Percentiles rank a stretch among this genome's conserved stretches.
phyloP scores from a whole-genome alignment of 2,329 filamentous ascomycete species.

The Neonectria sp. region DNA sequence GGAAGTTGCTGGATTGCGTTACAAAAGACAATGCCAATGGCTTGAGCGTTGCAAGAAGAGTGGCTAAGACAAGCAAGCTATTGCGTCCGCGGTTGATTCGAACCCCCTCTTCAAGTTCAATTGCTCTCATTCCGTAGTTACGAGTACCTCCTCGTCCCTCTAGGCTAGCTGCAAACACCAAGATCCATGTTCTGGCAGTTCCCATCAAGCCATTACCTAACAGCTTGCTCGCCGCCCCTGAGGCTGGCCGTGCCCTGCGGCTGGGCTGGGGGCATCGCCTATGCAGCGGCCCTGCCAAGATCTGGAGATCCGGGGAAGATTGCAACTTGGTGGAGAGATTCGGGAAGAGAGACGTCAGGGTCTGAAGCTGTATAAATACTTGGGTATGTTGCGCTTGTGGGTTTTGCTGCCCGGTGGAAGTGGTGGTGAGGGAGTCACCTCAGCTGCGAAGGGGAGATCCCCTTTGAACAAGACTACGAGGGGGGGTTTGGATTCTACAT shows the following conservation, averaged over 20 bases:
- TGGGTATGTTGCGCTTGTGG: not conserved
- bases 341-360: not conserved
- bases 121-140: not conserved
- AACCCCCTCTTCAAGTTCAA: not conserved
- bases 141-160: not conserved
- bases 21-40: not conserved
- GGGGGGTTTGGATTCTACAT: not conserved
- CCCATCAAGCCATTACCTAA: conserved; percentile 35
- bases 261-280: conserved; percentile 8
- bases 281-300: conserved; percentile 25
- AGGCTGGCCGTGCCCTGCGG: conserved; percentile 12
- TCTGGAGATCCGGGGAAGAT: conserved; percentile 28
- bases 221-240: conserved; percentile 26
- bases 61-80: no score
- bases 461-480: not conserved
- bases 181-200: not conserved
- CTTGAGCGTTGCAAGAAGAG: not conserved
- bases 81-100: not conserved
- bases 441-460: not conserved
- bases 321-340: conserved; percentile 9
- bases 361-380: not conserved
- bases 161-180: not conserved
- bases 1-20: not conserved
- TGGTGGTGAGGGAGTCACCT: no score
- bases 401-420: not conserved